Percentiles rank a stretch among this genome's conserved stretches.
phyloP scores from a whole-genome alignment of 148 eudicot genomes.

The Vaccinium corymbosum region DNA sequence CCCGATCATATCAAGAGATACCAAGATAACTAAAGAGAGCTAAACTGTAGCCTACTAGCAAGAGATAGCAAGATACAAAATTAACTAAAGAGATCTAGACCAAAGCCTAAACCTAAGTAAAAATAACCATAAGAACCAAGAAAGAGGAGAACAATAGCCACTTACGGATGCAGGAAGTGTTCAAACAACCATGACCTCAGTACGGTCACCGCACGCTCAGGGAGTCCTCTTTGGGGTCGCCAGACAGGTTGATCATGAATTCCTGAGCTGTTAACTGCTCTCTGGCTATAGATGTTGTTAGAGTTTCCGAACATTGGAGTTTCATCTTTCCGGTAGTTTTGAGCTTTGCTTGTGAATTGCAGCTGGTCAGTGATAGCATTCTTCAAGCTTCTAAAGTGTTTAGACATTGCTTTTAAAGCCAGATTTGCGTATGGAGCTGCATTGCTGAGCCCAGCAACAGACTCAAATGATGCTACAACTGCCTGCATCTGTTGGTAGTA shows the following conservation, averaged over 20 bases:
- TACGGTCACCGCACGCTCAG: slow-evolving; percentile 79
- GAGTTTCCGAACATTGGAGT: slow-evolving; percentile 29
- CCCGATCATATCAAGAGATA: too few relatives aligned
- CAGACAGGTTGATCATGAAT: slow-evolving; percentile 53
- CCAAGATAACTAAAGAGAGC: too few relatives aligned
- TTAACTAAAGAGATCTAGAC: background rate
- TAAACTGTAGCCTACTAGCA: background rate
- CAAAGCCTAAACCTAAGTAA: background rate
- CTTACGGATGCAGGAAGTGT: slow-evolving; percentile 93
- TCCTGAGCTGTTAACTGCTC: slow-evolving; percentile 33
- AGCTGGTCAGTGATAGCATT: slow-evolving; percentile 70
- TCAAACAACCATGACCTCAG: slow-evolving; percentile 85
- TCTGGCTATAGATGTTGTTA: slow-evolving; percentile 27
- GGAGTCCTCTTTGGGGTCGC: slow-evolving; percentile 94
- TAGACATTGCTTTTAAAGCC: slow-evolving; percentile 63
- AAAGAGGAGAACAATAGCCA: slow-evolving; percentile 5
- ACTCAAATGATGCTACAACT: slow-evolving; percentile 76
- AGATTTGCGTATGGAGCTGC: slow-evolving; percentile 70
- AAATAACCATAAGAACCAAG: background rate
- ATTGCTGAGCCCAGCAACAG: slow-evolving; percentile 66
- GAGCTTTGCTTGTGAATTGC: slow-evolving; percentile 39
- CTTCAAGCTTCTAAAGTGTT: slow-evolving; percentile 64
- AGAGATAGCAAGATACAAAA: background rate
- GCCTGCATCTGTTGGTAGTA: slow-evolving; percentile 76
- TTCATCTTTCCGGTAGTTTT: slow-evolving; percentile 30